Evolutionary conservation across 2,329 filamentous ascomycete species (phyloP), one percentile per base, ranked within the genome.

Genomic region (Corinectria fuckeliana): DNA sequence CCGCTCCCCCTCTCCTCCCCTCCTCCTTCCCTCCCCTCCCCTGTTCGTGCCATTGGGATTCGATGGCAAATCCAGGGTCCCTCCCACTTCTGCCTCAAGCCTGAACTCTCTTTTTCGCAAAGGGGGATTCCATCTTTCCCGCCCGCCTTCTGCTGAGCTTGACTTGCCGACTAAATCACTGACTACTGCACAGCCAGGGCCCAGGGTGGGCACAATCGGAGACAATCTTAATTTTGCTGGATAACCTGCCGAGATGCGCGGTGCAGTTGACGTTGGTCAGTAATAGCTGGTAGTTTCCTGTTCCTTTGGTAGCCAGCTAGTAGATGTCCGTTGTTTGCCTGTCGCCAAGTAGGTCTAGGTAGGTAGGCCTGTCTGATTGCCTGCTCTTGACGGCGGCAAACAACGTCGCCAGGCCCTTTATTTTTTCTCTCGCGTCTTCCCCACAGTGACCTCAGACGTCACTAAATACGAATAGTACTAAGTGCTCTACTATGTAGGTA

Each of bases 371-470:
- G 25, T 25, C 48, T 36, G 38, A 28, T 23, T 34, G 34, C 32
- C 36, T 32, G 28, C 20, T 30, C 21, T 16, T 54, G 21, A 13
- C 38, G 23, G 36, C 47, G 30, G 34, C 53, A 18, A 56, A 45
- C 45, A 18, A 44, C 26, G 30, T 34, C 11, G 14, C 38, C 18
- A 39, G 25, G n/a, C 44, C 42, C 28, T 14, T 38, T 25, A 50
- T 26, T 50, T 32, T 39, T 39, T 23, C 13, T 9, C 13, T 28
- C 14, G n/a, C 50, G 38, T 48, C 47, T 50, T 39, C 59, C 44
- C 59, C 50, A 58, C 59, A 47, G 45, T 55, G 55, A 61, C 61
- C 61, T 63, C 58, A 60, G 52, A 59, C 16, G n/a, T n/a, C n/a
- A n/a, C n/a, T n/a, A n/a, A n/a, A n/a, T n/a, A n/a, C n/a, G n/a